Base-by-base conservation (phyloP, 176 grass and related monocot species). In the Zea luxurians region DNA sequence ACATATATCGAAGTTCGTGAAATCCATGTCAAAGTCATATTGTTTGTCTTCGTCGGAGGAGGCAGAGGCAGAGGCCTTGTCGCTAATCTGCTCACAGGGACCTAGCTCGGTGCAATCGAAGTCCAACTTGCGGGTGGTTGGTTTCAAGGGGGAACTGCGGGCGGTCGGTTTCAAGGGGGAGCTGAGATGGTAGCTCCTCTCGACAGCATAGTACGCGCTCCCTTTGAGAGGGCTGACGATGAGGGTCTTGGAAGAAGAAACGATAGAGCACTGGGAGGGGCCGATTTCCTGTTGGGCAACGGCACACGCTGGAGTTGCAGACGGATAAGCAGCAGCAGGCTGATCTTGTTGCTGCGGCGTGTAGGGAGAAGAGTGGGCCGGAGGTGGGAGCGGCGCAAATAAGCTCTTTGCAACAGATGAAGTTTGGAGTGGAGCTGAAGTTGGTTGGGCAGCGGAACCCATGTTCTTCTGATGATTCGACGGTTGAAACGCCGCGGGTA, bases 201-300 rank as follows among this genome's bases (percentile, higher is more conserved):
- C 94, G 17, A 97, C 87, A 54, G 94, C 78, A 59, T 88, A 97
- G 36, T 92, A 93, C 69, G 86, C 37, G 11, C 70, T 68, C 13
- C 91, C 74, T 88, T 97, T 93, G n/a, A 91, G 82, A 79, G 94
- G 94, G 27, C 94, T 97, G 55, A 92, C 82, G 7, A 92, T 93
- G 44, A 97, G 79, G 49, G 84, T 93, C 83, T 93, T 83, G 57
- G 91, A 97, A 66, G 94, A 91, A 84, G 94, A 91, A 84, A 97
- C 60, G 18, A 93, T 84, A 46, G 94, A 92, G 61, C 91, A 97
- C 15, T 91, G 88, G 10, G 89, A 82, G 8, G 84, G 82, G 60
- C 65, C 63, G 37, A 71, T 13, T 11, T 87, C 84, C 53, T 83
- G 75, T n/a, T 68, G 66, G 48, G 36, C 20, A 70, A 43, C 36